Conservation (phyloP, 2,329 filamentous ascomycete genomes). For the Cercospora zeae-maydis region DNA sequence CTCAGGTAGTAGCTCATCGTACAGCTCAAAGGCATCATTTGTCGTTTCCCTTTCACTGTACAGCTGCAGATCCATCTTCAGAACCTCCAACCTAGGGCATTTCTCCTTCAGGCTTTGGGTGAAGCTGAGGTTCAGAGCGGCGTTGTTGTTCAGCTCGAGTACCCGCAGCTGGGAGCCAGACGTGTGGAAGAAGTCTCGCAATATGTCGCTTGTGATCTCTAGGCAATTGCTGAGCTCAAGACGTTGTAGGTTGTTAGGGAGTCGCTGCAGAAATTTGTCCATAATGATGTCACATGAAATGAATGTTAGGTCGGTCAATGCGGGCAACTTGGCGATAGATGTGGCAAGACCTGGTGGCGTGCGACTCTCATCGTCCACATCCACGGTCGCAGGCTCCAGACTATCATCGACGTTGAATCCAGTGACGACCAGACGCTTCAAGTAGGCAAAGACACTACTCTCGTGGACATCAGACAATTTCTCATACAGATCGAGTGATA, state of each 20-base stretch:
- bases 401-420: conserved; percentile 33
- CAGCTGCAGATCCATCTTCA: conserved; percentile 76
- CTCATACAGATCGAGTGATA: conserved; percentile 24
- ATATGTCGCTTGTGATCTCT: conserved; percentile 63
- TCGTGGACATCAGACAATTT: conserved; percentile 38
- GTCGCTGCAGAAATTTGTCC: conserved; percentile 60
- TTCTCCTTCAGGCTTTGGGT: conserved; percentile 60
- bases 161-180: conserved; percentile 66
- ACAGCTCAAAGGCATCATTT: conserved; percentile 71
- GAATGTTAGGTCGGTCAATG: conserved; percentile 66
- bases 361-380: conserved; percentile 25
- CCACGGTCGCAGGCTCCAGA: conserved; percentile 37
- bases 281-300: conserved; percentile 72
- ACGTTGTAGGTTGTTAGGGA: conserved; percentile 64
- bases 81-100: conserved; percentile 66
- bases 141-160: conserved; percentile 73
- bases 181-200: conserved; percentile 62
- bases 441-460: conserved; percentile 48
- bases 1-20: conserved; percentile 61
- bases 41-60: conserved; percentile 66
- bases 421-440: conserved; percentile 58
- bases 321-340: conserved; percentile 56
- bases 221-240: conserved; percentile 78
- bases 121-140: conserved; percentile 72
- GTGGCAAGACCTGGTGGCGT: conserved; percentile 37